Evolutionary conservation across 177 flowering plant genomes (phyloP), one percentile per base, ranked within the genome.

Genomic region (Tripterygium wilfordii): DNA sequence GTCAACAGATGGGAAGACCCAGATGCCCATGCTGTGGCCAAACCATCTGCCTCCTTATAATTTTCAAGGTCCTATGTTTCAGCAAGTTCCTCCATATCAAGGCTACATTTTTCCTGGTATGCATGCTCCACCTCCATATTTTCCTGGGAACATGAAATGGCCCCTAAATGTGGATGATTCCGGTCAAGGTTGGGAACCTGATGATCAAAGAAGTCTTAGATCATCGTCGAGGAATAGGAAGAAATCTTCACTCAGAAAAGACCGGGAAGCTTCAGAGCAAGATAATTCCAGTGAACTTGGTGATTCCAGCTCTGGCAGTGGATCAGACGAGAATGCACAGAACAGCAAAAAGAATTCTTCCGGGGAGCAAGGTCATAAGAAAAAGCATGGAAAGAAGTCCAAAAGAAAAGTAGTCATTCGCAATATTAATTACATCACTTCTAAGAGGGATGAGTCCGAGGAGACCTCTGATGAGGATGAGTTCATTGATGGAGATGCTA

Each of bases 371-470:
- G 25, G 22, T 45, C 68, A 16, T 19, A 69, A 31, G 40, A 81
- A 64, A 51, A 78, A 65, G 54, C 63, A 72, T 51, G 79, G 76
- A 48, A 87, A 76, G 61, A 77, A 68, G 49, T 68, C 84, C 17
- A 82, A 88, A 39, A 79, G 78, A 60, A 84, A 64, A 61, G 96
- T 90, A 32, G 85, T 90, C 36, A 87, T 90, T 36, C 94, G 88
- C 36, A 90, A 90, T 52, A 82, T 90, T 16, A 90, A 87, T 49
- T 89, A 89, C 70, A 78, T 85, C 3, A 64, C 83, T 49, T 76
- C 96, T 1, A 71, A 64, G 51, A 72, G 67, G 25, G 71, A 75
- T 52, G 85, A 66, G 19, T 69, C 84, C 39, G 79, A 75, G 19
- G 79, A 67, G 24, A 61, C 76, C 5, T 68, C 78, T 26, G 79